Base-by-base conservation (phyloP, 1,139 yeast species). In the Entelexis paramagnoliae region DNA sequence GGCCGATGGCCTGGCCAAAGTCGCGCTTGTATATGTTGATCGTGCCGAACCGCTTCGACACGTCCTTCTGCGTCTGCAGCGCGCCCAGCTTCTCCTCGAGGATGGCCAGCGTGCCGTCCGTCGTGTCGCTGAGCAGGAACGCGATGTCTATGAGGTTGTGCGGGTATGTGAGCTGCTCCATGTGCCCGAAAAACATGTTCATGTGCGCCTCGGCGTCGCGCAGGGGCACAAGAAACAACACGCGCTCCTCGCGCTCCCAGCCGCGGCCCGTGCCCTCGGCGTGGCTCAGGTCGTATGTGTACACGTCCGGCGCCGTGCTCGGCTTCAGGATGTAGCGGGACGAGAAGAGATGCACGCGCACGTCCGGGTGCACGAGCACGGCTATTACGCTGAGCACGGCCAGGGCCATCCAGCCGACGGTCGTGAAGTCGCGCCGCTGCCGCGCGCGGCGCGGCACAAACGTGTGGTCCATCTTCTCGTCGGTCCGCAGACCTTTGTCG, bases 1-100 rank as follows among this genome's bases (percentile, higher is more conserved):
- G 87, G 40, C 87, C 86, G 56, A 81, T 76, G 26, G 75, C 74
- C 61, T 80, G 85, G 46, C 86, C 86, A 60, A 81, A 81, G 64
- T 81, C 84, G 63, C 81, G 81, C 61, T 78, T 78, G 51, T 54
- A 60, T 48, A 81, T 80, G 60, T 79, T 81, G 51, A 80, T 78
- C 49, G 71, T 63, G 35, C 79, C 78, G 60, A 72, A 74, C 57
- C 76, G 95, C 60, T 77, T 29, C 19, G 48, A 14, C 14, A 13
- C n/a, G 40, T 52, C 78, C 52, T 75, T 71, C 55, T 80, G 80
- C 0, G 72, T 68, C 62, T 81, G 85, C 30, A 78, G 67, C 33
- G 68, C 72, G 49, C 70, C 68, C 51, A 80, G 65, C 49, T 71
- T 68, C 46, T 66, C 62, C 57, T 72, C 67, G 49, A 81, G 64